Percentiles rank a stretch among this genome's conserved stretches.
Evolutionary conservation across 768 basidiomycete species (phyloP).

Genomic region (Pulveroboletus sp.): DNA sequence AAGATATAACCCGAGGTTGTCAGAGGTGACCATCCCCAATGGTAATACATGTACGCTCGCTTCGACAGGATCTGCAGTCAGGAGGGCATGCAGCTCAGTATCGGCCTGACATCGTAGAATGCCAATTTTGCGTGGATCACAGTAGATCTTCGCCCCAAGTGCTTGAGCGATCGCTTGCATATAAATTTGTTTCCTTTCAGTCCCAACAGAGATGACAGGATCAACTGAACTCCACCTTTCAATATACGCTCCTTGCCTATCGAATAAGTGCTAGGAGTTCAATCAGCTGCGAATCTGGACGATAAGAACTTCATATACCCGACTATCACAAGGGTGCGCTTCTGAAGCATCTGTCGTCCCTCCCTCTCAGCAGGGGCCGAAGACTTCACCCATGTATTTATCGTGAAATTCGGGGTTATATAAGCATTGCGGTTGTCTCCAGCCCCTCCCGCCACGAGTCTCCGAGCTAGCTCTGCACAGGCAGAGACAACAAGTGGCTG

Average conservation of each 20-base stretch:
- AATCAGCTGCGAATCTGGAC: neutral
- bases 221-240: conserved; percentile 54
- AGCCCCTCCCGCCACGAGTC: conserved; percentile 44
- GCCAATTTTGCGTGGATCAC: conserved; percentile 77
- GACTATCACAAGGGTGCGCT: conserved; percentile 56
- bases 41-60: conserved; percentile 87
- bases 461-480: conserved; percentile 76
- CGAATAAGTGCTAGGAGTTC: conserved; percentile 74
- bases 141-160: conserved; percentile 79
- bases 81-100: conserved; percentile 68
- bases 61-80: conserved; percentile 70
- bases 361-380: conserved; percentile 15
- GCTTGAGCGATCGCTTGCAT: conserved; percentile 76
- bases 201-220: neutral
- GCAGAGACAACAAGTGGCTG: conserved; percentile 93
- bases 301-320: conserved; percentile 45
- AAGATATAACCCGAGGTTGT: conserved; percentile 73
- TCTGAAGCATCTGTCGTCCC: conserved; percentile 36
- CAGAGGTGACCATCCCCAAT: conserved; percentile 65
- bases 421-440: conserved; percentile 23
- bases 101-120: conserved; percentile 85
- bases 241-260: conserved; percentile 98
- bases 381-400: conserved; percentile 50
- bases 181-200: neutral
- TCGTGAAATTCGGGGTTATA: conserved; percentile 31